Percentiles rank a stretch among this genome's conserved stretches.
phyloP scores from a whole-genome alignment of 202 grass and related monocot genomes.

The Carex arenaria region DNA sequence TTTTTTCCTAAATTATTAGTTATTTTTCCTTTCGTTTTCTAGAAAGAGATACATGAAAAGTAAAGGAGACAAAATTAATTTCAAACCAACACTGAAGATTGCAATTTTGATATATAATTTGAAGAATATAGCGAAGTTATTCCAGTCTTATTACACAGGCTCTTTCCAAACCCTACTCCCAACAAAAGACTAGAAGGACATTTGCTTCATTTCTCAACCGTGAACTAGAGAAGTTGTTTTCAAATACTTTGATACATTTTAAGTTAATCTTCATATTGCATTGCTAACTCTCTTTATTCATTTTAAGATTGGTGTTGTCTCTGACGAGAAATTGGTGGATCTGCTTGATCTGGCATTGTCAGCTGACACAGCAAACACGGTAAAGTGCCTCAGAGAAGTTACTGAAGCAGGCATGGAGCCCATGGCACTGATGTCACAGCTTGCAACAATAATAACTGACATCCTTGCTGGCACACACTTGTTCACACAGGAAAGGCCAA shows the following conservation, averaged over 20 bases:
- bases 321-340: constrained; percentile 85
- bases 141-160: neutral
- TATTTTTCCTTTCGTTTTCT: neutral
- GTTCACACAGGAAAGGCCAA: constrained; percentile 45
- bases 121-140: neutral
- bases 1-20: neutral
- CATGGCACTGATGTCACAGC: constrained; percentile 83
- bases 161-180: neutral
- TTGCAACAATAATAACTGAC: constrained; percentile 89
- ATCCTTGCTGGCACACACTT: constrained; percentile 78
- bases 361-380: constrained; percentile 73
- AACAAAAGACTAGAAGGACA: neutral
- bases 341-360: constrained; percentile 85
- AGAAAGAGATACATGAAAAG: neutral
- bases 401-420: constrained; percentile 87
- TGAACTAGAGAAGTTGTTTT: neutral
- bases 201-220: no score
- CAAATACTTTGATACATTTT: neutral
- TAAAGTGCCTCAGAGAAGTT: constrained; percentile 73
- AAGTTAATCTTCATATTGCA: neutral
- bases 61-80: neutral
- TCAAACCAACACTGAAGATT: neutral
- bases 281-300: constrained; percentile 4
- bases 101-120: neutral
- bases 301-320: constrained; percentile 71